Base-by-base conservation (phyloP, 352 stramenopile species). In the Phytophthora hibernalis region DNA sequence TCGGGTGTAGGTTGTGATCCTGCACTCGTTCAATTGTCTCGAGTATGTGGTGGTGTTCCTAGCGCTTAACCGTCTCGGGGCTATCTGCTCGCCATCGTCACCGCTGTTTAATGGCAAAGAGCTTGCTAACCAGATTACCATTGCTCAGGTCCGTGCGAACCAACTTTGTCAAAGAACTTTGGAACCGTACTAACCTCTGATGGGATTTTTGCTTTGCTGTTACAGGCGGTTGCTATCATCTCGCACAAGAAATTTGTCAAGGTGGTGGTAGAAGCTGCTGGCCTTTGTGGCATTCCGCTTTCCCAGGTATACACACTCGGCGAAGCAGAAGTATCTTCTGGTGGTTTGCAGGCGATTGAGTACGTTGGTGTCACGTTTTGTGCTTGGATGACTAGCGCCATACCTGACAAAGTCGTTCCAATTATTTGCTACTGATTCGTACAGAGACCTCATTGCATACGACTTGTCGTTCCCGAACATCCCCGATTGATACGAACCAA, bases 41-140 rank as follows among this genome's bases (percentile, higher is more conserved):
- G 79, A 90, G 62, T 90, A 80, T 47, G 77, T 82, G 4, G 53
- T 87, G n/a, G 61, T 87, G 5, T 82, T 84, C 49, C 50, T 82
- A 16, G 81, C 81, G 15, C 65, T 88, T 26, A 81, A 76, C 52
- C 66, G 73, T 0, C 52, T 90, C 12, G 64, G 76, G 9, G 81
- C 73, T 13, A 79, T 83, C 22, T 75, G 71, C 54, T 84, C 79
- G 21, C 60, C 81, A 10, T 73, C 77, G n/a, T 80, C 78, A 2
- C 74, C 79, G 2, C 38, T 83, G 35, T 80, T 87, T 59, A 76
- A 74, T 11, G 65, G 63, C 0, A 37, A 71, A 3, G 79, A 85
- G 30, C 33, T 88, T 12, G 70, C 63, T 0, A 43, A 63, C 30
- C 81, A 90, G 64, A 70, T 85, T 21, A 35, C 74, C 3, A 58